Evolutionary conservation across 2,329 filamentous ascomycete genomes (phyloP), one percentile per base, ranked within the genome.

Genomic region (Pseudogymnoascus sp.): DNA sequence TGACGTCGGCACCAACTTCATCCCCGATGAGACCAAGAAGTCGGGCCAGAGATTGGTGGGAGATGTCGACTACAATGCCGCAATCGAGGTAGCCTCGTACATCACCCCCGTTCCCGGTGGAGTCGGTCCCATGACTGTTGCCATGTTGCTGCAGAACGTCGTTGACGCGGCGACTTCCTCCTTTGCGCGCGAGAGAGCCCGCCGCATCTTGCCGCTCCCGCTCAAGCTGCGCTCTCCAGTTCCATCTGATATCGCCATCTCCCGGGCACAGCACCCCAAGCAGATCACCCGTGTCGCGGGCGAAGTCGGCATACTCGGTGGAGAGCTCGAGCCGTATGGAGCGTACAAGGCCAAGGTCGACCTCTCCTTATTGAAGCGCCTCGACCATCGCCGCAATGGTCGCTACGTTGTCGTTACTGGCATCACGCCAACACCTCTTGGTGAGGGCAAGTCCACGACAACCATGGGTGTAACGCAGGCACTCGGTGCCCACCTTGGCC

Each of bases 61-160:
- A 64, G 94, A 99, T 74, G 94, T 99, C 42, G 92, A 99, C 71
- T 97, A 87, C 70, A 91, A 92, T 60, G 86, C 89, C 45, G 93
- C 93, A 14, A 83, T 82, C 14, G 82, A 95, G 73, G 89, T 97
- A 42, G 94, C 92, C 19, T 96, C 92, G 2, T 84, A 90, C 71
- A 97, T 99, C 72, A 99, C 94, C 2, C 94, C 94, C 1, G 94
- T 99, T 2, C 94, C 94, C 1, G 94, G 94, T 63, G 94, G 94
- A 75, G 94, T 99, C 64, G 94, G 94, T 0, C 94, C 94, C 60
- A 99, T 99, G 94, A 99, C 94, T 2, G 92, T 99, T 66, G 94
- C 94, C 64, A 99, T 99, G 94, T 82, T 99, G 58, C 80, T 99
- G 70, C 90, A 96, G 76, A 99, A 99, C 72, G 92, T 97, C 7